Evolutionary conservation across 2,329 filamentous ascomycete genomes (phyloP).

Genomic region (Curvularia spicifera): DNA sequence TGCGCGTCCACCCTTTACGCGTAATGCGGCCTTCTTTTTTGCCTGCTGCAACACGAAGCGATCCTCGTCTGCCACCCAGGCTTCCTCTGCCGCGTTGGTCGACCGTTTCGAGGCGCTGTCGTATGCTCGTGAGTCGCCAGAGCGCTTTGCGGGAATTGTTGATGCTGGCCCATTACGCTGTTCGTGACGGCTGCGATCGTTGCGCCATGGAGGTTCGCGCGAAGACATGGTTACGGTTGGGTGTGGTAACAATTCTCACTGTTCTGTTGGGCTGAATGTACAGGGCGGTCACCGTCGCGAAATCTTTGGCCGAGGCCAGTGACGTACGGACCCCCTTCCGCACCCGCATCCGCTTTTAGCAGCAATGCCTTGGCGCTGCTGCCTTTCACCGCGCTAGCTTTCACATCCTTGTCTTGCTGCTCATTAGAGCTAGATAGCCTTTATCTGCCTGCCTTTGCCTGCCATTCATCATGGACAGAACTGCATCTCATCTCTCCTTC

Average conservation of each 20-base stretch:
- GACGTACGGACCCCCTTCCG: constrained; percentile 28
- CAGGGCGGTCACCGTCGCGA: constrained; percentile 11
- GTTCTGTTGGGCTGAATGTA: constrained; percentile 3
- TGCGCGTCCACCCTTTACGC: constrained; percentile 87
- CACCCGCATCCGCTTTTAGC: constrained; percentile 12
- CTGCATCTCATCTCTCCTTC: not conserved
- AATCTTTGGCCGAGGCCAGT: constrained; percentile 26
- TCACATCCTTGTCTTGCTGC: not conserved
- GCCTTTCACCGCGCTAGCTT: constrained; percentile 15
- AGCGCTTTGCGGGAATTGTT: constrained; percentile 52
- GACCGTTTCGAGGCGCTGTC: constrained; percentile 51
- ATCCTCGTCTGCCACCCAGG: constrained; percentile 92
- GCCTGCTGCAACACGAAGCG: constrained; percentile 94
- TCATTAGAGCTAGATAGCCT: not conserved
- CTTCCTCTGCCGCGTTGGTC: constrained; percentile 56
- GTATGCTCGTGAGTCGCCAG: constrained; percentile 52
- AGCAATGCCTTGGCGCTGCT: constrained; percentile 18
- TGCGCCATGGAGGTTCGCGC: constrained; percentile 45
- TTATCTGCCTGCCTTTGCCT: not conserved
- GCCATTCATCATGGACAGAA: not conserved
- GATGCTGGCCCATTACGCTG: constrained; percentile 32
- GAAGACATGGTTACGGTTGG: constrained; percentile 33
- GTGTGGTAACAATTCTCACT: not conserved
- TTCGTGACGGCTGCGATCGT: constrained; percentile 27
- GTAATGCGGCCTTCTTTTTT: constrained; percentile 96